Evolutionary conservation across 192 early-diverging fungal species (phyloP).

Genomic region (Backusella australiensis): DNA sequence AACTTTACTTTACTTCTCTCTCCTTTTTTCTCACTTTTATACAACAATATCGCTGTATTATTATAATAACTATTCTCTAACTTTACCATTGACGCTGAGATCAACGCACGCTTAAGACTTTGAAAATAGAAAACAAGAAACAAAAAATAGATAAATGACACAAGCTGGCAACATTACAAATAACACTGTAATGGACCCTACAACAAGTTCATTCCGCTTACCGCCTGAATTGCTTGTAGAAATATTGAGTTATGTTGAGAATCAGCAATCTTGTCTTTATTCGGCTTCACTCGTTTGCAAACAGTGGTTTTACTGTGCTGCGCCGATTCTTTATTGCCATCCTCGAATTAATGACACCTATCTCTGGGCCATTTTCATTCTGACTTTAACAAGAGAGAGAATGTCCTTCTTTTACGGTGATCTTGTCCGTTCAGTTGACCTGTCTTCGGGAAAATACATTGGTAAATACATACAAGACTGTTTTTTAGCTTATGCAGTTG

Average conservation of each 20-base stretch:
- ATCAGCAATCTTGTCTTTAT: constrained; percentile 30
- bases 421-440: constrained; percentile 40
- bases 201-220: constrained; percentile 11
- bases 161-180: neutral
- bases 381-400: constrained; percentile 36
- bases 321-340: constrained; percentile 34
- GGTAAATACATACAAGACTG: constrained; percentile 5
- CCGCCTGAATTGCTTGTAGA: constrained; percentile 43
- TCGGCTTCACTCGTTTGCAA: constrained; percentile 34
- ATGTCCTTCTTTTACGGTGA: constrained; percentile 32
- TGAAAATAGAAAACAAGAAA: neutral
- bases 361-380: constrained; percentile 46
- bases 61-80: neutral
- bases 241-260: constrained; percentile 34
- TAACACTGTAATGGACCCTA: neutral
- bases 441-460: constrained; percentile 34
- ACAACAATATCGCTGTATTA: neutral
- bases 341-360: constrained; percentile 40
- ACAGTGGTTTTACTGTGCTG: constrained; percentile 45
- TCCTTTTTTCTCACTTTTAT: neutral
- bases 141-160: neutral
- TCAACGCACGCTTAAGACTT: neutral
- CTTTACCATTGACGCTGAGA: neutral
- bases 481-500: neutral
- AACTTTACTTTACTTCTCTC: neutral